A percentile compares a stretch with the other conserved stretches of the same genome.
Evolutionary conservation across 2,329 filamentous ascomycete genomes (phyloP).

Genomic region (Venturiaceae sp.): DNA sequence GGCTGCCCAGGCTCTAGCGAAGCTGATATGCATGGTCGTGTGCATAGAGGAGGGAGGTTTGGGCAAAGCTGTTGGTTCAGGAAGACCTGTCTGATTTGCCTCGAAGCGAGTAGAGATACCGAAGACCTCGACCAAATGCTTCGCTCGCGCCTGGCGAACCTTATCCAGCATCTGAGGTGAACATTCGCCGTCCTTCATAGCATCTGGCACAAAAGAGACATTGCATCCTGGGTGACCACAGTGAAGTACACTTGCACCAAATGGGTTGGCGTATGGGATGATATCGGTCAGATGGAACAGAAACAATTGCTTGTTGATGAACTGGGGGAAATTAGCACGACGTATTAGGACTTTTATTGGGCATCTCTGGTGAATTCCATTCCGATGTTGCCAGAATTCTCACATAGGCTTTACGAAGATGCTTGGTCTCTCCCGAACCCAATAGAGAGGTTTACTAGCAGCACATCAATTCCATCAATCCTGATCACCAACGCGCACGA

Average conservation of each 20-base stretch:
- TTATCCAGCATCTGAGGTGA: slow-evolving; percentile 4
- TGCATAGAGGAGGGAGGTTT: slow-evolving; percentile 17
- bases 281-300: slow-evolving; percentile 8
- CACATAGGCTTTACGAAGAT: too few relatives aligned
- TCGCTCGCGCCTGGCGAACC: slow-evolving; percentile 14
- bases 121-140: slow-evolving; percentile 16
- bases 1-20: slow-evolving; percentile 17
- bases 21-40: slow-evolving; percentile 18
- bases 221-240: slow-evolving; percentile 11
- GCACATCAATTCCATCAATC: too few relatives aligned
- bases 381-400: too few relatives aligned
- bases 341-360: too few relatives aligned
- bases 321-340: too few relatives aligned
- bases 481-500: too few relatives aligned
- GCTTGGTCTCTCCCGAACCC: too few relatives aligned
- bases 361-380: too few relatives aligned
- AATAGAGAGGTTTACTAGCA: too few relatives aligned
- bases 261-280: slow-evolving; percentile 17
- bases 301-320: slow-evolving; percentile 9
- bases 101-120: slow-evolving; percentile 15
- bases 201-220: slow-evolving; percentile 9
- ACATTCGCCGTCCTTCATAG: neutral
- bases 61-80: slow-evolving; percentile 13
- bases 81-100: slow-evolving; percentile 17
- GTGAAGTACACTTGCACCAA: neutral